These are phyloP conservation scores for Nicotiana attenuata DNA, from an alignment of 257 asterid genomes.

Conservation along the genomic window DNA sequence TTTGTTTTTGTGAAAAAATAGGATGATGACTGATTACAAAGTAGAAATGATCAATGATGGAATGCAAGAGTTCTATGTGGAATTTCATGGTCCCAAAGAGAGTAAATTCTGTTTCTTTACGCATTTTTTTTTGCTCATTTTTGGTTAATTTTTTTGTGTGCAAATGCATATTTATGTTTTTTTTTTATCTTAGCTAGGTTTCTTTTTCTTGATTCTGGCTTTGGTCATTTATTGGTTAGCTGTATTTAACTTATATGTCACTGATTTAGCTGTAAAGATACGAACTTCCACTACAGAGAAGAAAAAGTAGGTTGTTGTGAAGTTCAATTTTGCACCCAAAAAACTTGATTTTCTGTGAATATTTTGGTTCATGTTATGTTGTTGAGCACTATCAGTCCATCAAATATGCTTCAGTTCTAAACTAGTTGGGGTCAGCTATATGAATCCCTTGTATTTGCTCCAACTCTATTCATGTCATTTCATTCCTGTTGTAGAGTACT, in stretches of 20 bases:
- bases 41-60: constrained; percentile 93
- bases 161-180: not conserved
- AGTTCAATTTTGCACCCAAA: constrained; percentile 11
- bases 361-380: constrained; percentile 7
- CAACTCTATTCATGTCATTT: not conserved
- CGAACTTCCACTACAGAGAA: not conserved
- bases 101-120: constrained; percentile 34
- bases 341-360: not conserved
- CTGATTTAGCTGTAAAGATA: constrained; percentile 15
- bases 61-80: constrained; percentile 78
- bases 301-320: not conserved
- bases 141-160: constrained; percentile 12
- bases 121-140: not conserved
- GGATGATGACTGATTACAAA: constrained; percentile 95
- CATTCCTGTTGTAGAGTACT: not conserved
- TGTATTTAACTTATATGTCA: not conserved
- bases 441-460: not conserved
- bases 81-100: constrained; percentile 88
- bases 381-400: not conserved
- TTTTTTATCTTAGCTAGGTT: constrained; percentile 2
- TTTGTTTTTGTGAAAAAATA: constrained; percentile 16
- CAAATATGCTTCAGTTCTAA: not conserved
- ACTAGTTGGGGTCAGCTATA: not conserved
- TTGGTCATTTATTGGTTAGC: not conserved
- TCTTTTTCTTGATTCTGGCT: constrained; percentile 6